phyloP scores from a whole-genome alignment of 306 rosid genomes.

The Vigna unguiculata region DNA sequence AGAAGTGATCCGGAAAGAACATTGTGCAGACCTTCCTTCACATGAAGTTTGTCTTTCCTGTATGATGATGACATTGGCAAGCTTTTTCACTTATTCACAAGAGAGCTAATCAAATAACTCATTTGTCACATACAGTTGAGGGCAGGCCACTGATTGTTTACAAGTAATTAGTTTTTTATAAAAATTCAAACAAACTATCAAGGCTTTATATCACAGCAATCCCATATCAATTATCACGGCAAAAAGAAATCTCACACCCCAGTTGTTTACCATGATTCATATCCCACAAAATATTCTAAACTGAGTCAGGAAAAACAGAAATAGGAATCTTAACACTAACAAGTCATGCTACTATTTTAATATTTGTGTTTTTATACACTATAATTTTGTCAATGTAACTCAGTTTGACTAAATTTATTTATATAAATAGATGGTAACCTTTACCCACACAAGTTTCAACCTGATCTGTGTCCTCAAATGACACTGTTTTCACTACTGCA shows the following conservation, averaged over 20 bases:
- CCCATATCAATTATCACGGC: slow-evolving; percentile 16
- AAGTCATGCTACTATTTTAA: slow-evolving; percentile 25
- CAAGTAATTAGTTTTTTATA: not conserved
- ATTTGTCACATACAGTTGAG: not conserved
- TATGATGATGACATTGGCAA: slow-evolving; percentile 16
- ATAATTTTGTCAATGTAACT: slow-evolving; percentile 8
- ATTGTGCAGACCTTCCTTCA: slow-evolving; percentile 77
- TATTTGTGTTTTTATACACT: not conserved
- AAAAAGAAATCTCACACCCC: slow-evolving; percentile 20
- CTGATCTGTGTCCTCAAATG: not conserved
- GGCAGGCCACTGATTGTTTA: slow-evolving; percentile 9
- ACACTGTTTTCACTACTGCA: slow-evolving; percentile 12
- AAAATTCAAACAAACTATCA: slow-evolving; percentile 2
- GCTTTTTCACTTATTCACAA: slow-evolving; percentile 18
- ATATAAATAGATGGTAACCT: slow-evolving; percentile 1
- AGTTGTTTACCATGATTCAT: not conserved
- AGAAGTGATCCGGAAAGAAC: slow-evolving; percentile 86
- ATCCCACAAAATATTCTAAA: not conserved
- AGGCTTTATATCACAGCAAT: not conserved
- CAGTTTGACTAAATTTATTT: slow-evolving; percentile 21
- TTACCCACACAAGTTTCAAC: slow-evolving; percentile 2
- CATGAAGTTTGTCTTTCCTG: slow-evolving; percentile 89
- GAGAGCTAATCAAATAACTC: slow-evolving; percentile 4
- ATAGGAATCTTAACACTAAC: slow-evolving; percentile 1
- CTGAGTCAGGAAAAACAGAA: slow-evolving; percentile 19